Base-by-base conservation (phyloP, 352 stramenopile genomes). In the Globisporangium acanthophoron region DNA sequence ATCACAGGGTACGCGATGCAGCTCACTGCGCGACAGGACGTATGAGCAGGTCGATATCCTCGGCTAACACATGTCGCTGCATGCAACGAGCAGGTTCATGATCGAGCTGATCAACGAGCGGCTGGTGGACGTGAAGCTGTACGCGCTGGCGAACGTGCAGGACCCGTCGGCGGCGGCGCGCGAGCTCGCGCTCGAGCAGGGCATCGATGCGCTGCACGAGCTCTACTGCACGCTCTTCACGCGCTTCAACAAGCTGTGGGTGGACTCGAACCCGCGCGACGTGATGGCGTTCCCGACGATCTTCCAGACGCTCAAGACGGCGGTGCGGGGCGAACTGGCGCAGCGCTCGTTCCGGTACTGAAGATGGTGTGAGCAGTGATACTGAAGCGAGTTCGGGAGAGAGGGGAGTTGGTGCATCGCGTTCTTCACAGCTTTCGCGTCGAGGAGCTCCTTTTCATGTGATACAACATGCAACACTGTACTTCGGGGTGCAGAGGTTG, bases 281-380 rank as follows among this genome's bases (percentile, higher is more conserved):
- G 76, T 92, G 29, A 94, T 94, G 85, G 83, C 80, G 21, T 94
- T 94, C 63, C 85, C 85, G 5, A 73, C 70, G 24, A 85, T 94
- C 47, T 94, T 94, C 66, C 70, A 93, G 55, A 76, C 76, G 46
- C 74, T 94, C 55, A 92, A 94, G 70, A 62, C 79, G 39, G 71
- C 76, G 47, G 76, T 92, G 48, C 79, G 80, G 45, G 24, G 49
- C 33, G 76, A 93, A 54, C 66, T 92, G 21, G 66, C 58, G 29
- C 65, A 69, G 46, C 70, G 71, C 35, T 88, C 84, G 37, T 94
- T 91, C 64, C 47, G 65, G 18, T 94, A 90, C 63, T 87, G 67
- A 80, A 39, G 24, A 9, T n/a, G 44, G 0, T 21, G 27, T 29
- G 27, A 43, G 11, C 31, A 48, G 27, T 21, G 47, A 54, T 46